These are phyloP conservation scores for Aspergillus candidus DNA, from an alignment of 2,329 filamentous ascomycete species.

Conservation along the genomic window DNA sequence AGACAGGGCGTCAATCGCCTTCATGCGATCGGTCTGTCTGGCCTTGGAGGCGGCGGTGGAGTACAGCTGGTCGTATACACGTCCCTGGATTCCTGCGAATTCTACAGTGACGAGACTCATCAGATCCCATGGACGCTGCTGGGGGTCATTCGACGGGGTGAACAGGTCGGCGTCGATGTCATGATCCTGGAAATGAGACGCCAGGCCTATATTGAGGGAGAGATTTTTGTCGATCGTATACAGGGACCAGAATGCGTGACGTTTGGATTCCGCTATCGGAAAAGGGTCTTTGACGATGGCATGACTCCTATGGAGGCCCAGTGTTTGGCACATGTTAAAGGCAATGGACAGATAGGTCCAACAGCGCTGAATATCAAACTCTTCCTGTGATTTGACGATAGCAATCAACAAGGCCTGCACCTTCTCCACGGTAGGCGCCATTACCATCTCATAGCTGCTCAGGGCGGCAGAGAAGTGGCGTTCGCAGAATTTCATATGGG, in stretches of 20 bases:
- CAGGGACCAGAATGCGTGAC: slow-evolving; percentile 20
- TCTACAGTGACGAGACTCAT: slow-evolving; percentile 19
- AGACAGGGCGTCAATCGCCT: slow-evolving; percentile 17
- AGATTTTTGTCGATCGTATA: slow-evolving; percentile 24
- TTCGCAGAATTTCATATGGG: slow-evolving; percentile 13
- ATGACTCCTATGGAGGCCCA: slow-evolving; percentile 15
- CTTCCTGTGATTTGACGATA: slow-evolving; percentile 22
- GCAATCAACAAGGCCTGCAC: slow-evolving; percentile 18
- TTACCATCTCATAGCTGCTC: slow-evolving; percentile 15
- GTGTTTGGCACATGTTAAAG: slow-evolving; percentile 20
- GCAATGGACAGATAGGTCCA: slow-evolving; percentile 22
- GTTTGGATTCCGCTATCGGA: slow-evolving; percentile 15
- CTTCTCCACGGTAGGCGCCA: slow-evolving; percentile 19
- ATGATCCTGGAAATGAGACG: slow-evolving; percentile 23
- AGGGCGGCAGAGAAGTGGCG: slow-evolving; percentile 12
- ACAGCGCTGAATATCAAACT: slow-evolving; percentile 19
- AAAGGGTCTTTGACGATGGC: slow-evolving; percentile 13
- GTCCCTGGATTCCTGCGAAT: slow-evolving; percentile 19
- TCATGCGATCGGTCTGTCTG: slow-evolving; percentile 9
- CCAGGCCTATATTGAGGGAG: slow-evolving; percentile 19
- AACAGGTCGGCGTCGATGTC: slow-evolving; percentile 21
- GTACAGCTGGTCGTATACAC: slow-evolving; percentile 22
- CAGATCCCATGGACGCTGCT: slow-evolving; percentile 18
- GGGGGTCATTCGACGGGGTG: slow-evolving; percentile 12
- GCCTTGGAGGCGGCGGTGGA: slow-evolving; percentile 14